Evolutionary conservation across 306 rosid species (phyloP).

Genomic region (Prunus dulcis): DNA sequence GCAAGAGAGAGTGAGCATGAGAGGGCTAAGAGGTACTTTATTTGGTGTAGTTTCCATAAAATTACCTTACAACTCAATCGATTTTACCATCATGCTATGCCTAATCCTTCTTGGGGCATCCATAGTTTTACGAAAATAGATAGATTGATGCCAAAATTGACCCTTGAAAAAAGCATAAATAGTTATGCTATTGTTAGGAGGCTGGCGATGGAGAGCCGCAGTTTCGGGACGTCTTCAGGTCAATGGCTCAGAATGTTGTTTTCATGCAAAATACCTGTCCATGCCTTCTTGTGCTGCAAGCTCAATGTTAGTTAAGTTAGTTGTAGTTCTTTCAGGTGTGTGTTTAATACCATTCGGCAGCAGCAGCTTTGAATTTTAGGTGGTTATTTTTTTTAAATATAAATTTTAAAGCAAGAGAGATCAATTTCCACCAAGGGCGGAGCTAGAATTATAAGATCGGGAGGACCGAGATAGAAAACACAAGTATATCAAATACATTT

Average conservation of each 20-base stretch:
- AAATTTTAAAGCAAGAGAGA: too few species aligned
- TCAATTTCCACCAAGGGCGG: too few species aligned
- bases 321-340: too few species aligned
- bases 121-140: not conserved
- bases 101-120: not conserved
- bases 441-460: too few species aligned
- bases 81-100: not conserved
- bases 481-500: too few species aligned
- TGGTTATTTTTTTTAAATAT: too few species aligned
- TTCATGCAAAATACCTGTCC: not conserved
- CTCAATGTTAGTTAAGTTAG: not conserved
- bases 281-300: not conserved
- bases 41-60: not conserved
- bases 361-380: too few species aligned
- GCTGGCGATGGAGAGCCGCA: constrained; percentile 4
- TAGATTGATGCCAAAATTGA: not conserved
- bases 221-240: constrained; percentile 24
- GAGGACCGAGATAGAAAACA: too few species aligned
- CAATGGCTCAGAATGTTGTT: not conserved
- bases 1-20: not conserved
- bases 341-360: too few species aligned
- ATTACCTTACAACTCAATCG: not conserved
- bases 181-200: not conserved
- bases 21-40: not conserved
- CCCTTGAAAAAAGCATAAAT: not conserved